A percentile compares a stretch with the other conserved stretches of the same genome.
phyloP scores from a whole-genome alignment of 1,284 basidiomycete genomes.

The Tremellales sp. region DNA sequence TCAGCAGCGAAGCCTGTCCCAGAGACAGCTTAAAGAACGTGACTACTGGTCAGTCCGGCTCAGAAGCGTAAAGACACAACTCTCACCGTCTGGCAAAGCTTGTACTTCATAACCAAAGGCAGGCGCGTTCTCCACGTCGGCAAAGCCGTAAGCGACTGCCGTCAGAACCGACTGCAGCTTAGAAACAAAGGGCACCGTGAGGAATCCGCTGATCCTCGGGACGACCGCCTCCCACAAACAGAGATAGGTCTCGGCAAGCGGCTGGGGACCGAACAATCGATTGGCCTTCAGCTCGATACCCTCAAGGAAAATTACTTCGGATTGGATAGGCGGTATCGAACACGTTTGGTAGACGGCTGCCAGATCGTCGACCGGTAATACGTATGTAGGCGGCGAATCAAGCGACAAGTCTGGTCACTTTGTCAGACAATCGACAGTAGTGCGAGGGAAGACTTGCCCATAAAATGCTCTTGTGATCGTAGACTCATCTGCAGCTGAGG shows the following conservation, averaged over 20 bases:
- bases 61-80: not conserved
- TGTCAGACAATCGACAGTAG: not conserved
- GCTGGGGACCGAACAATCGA: constrained; percentile 80
- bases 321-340: constrained; percentile 15
- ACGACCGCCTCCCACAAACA: constrained; percentile 82
- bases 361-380: constrained; percentile 55
- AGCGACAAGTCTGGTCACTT: constrained; percentile 74
- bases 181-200: constrained; percentile 58
- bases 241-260: constrained; percentile 75
- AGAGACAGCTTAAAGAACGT: constrained; percentile 66
- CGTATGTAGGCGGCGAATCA: constrained; percentile 61
- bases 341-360: constrained; percentile 47
- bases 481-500: constrained; percentile 71
- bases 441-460: constrained; percentile 62
- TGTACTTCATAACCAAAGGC: constrained; percentile 62
- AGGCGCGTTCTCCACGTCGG: constrained; percentile 74
- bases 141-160: constrained; percentile 65
- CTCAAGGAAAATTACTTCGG: constrained; percentile 58
- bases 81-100: constrained; percentile 68
- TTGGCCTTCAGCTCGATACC: constrained; percentile 74
- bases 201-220: constrained; percentile 58
- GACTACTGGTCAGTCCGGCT: constrained; percentile 49
- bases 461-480: constrained; percentile 74
- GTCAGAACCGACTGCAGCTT: constrained; percentile 56
- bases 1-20: constrained; percentile 56